phyloP scores from a whole-genome alignment of 257 asterid species.

The Cordia subcordata region DNA sequence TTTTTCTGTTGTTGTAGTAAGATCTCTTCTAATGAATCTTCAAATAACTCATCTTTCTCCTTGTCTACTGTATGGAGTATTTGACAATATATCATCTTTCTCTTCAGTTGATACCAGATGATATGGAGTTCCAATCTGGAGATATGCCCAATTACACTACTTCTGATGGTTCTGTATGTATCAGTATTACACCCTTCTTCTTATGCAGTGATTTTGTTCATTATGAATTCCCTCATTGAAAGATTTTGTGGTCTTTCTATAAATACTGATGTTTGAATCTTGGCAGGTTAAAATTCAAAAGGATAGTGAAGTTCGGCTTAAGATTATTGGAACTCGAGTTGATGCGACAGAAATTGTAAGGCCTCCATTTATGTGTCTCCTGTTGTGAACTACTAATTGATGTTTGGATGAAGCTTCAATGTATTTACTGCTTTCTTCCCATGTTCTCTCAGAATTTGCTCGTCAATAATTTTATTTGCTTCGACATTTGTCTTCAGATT shows the following conservation, averaged over 20 bases:
- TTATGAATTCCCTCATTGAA: background rate
- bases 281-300: slow-evolving; percentile 41
- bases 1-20: no score
- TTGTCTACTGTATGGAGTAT: background rate
- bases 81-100: slow-evolving; percentile 1
- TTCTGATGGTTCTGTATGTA: slow-evolving; percentile 61
- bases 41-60: background rate
- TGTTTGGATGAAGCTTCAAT: no score
- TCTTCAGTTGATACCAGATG: slow-evolving; percentile 82
- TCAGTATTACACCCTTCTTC: background rate
- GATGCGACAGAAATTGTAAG: slow-evolving; percentile 89
- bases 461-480: no score
- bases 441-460: no score
- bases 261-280: background rate
- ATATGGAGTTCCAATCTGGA: slow-evolving; percentile 97
- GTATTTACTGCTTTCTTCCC: background rate
- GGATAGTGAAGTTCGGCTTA: slow-evolving; percentile 42
- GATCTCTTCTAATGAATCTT: background rate
- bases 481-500: no score
- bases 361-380: slow-evolving; percentile 8
- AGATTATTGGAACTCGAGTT: slow-evolving; percentile 47
- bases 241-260: background rate
- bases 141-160: slow-evolving; percentile 94
- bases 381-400: background rate
- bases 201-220: background rate